These are phyloP conservation scores for Lactarius evosmus DNA, from an alignment of 768 basidiomycete genomes.

Conservation along the genomic window DNA sequence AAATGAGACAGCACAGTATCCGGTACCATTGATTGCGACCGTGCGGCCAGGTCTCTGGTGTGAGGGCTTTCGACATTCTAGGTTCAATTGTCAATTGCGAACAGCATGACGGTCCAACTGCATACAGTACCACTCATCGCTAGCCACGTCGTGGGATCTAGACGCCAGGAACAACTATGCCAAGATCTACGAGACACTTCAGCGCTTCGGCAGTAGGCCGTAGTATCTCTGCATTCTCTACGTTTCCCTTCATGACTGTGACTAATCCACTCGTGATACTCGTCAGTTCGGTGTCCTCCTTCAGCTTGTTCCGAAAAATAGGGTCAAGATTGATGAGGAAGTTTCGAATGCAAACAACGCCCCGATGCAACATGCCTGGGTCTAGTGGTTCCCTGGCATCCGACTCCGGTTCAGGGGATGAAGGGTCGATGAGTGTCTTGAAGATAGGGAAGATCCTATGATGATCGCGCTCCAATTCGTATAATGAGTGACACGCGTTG, in stretches of 20 bases:
- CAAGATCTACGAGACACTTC: slow-evolving; percentile 39
- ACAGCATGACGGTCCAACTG: background rate
- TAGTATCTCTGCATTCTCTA: slow-evolving; percentile 41
- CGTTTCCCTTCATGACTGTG: slow-evolving; percentile 44
- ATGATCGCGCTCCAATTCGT: slow-evolving; percentile 61
- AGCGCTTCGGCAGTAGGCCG: slow-evolving; percentile 51
- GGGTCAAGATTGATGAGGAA: slow-evolving; percentile 48
- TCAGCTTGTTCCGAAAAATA: slow-evolving; percentile 42
- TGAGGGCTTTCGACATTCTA: background rate
- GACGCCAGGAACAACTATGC: slow-evolving; percentile 9
- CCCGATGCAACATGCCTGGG: slow-evolving; percentile 72
- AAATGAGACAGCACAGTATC: background rate
- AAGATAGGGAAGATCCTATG: slow-evolving; percentile 64
- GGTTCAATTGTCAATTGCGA: background rate
- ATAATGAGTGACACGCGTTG: slow-evolving; percentile 57
- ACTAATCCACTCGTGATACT: slow-evolving; percentile 55
- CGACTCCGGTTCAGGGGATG: slow-evolving; percentile 37
- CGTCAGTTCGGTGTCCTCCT: slow-evolving; percentile 48
- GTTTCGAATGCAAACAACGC: slow-evolving; percentile 70
- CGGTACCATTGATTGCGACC: background rate
- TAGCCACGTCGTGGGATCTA: slow-evolving; percentile 3
- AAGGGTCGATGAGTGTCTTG: slow-evolving; percentile 63
- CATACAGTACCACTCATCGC: slow-evolving; percentile 1
- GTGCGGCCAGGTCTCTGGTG: too few relatives aligned
- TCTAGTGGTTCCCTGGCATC: slow-evolving; percentile 39